A percentile compares a stretch with the other conserved stretches of the same genome.
Conservation (phyloP, 352 stramenopile genomes). For the Blastocystis sp. region DNA sequence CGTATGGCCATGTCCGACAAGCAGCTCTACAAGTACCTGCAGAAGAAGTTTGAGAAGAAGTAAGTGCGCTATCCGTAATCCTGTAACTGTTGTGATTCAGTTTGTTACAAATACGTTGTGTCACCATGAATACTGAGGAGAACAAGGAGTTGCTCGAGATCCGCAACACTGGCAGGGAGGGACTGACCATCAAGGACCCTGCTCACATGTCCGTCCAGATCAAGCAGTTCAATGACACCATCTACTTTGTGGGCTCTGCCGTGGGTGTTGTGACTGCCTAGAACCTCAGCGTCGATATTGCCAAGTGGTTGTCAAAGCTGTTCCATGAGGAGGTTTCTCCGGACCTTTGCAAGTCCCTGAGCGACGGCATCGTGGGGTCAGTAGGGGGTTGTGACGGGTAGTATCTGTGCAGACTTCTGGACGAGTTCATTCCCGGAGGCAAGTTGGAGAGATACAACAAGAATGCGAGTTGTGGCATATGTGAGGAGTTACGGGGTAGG, state of each 20-base stretch:
- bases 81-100: not conserved
- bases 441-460: not conserved
- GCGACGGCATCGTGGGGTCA: not conserved
- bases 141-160: not conserved
- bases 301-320: not conserved
- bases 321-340: not conserved
- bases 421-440: not conserved
- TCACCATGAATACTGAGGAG: not conserved
- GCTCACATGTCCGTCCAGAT: not conserved
- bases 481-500: not conserved
- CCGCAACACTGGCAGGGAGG: not conserved
- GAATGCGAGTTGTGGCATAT: not conserved
- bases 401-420: not conserved
- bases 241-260: not conserved
- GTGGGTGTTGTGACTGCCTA: not conserved
- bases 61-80: not conserved
- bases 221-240: not conserved
- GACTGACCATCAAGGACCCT: not conserved
- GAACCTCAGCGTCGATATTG: not conserved
- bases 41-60: conserved; percentile 66
- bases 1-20: conserved; percentile 68
- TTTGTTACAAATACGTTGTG: not conserved
- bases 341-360: not conserved
- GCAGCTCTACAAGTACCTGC: conserved; percentile 52
- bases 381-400: not conserved